phyloP scores from a whole-genome alignment of 371 early-diverging fungal genomes.

The Syncephalastrum sp. region DNA sequence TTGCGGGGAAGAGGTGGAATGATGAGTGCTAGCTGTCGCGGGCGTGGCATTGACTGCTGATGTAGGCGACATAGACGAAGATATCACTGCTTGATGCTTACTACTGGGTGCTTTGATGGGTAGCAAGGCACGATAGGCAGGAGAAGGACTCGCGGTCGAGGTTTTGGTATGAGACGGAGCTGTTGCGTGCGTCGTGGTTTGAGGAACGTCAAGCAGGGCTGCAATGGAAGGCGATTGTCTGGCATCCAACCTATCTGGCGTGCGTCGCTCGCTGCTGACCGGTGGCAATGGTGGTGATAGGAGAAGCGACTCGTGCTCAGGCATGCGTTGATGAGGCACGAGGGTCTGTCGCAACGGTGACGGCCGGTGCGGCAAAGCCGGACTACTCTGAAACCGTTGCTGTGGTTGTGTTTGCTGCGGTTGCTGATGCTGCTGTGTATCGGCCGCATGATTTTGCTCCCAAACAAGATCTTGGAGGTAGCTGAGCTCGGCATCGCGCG shows the following conservation, averaged over 20 bases:
- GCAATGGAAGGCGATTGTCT: slow-evolving; percentile 44
- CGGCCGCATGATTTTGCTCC: background rate
- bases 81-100: too few species aligned
- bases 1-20: background rate
- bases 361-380: background rate
- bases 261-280: slow-evolving; percentile 1
- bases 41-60: background rate
- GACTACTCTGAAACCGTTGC: slow-evolving; percentile 9
- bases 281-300: too few species aligned
- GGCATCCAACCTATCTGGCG: slow-evolving; percentile 27
- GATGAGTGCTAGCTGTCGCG: background rate
- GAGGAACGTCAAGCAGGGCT: slow-evolving; percentile 22
- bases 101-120: background rate
- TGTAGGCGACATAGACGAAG: too few species aligned
- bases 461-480: slow-evolving; percentile 28
- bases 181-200: background rate
- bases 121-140: slow-evolving; percentile 4
- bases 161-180: background rate
- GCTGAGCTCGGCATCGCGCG: slow-evolving; percentile 41
- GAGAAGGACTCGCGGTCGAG: background rate
- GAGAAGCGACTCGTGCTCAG: background rate
- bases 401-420: slow-evolving; percentile 4
- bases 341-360: background rate
- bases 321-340: slow-evolving; percentile 1
- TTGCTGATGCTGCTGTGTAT: background rate